These are phyloP conservation scores for Lentinula sp. DNA, from an alignment of 768 basidiomycete species.

Conservation along the genomic window DNA sequence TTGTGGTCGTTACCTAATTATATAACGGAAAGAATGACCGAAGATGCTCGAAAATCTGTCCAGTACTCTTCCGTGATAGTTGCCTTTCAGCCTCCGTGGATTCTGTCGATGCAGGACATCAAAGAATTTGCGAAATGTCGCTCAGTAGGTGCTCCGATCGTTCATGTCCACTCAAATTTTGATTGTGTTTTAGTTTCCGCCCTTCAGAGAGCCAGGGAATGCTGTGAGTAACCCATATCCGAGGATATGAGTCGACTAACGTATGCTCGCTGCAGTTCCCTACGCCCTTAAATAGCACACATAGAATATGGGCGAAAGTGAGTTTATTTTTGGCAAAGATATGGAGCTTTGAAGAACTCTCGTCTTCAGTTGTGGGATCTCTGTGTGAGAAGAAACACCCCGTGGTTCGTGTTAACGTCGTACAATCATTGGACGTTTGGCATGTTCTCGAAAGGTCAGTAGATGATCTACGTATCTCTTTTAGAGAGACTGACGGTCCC, in stretches of 20 bases:
- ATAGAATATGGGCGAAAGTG: conserved; percentile 60
- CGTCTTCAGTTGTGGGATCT: conserved; percentile 47
- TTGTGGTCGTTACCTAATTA: conserved; percentile 29
- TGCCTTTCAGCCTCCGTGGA: conserved; percentile 58
- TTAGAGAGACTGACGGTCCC: background rate
- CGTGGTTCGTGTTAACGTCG: conserved; percentile 54
- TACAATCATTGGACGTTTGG: conserved; percentile 62
- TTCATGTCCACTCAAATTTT: background rate
- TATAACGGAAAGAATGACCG: conserved; percentile 14
- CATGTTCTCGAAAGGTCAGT: conserved; percentile 47
- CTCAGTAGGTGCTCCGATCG: conserved; percentile 23
- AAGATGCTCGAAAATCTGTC: conserved; percentile 11
- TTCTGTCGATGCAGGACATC: conserved; percentile 48
- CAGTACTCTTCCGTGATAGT: conserved; percentile 35
- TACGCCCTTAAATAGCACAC: conserved; percentile 30
- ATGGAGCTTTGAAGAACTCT: background rate
- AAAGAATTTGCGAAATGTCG: conserved; percentile 42
- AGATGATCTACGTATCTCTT: background rate
- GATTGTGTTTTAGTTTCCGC: conserved; percentile 30
- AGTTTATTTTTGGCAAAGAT: background rate
- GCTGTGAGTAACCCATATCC: conserved; percentile 8
- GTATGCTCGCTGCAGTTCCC: conserved; percentile 15
- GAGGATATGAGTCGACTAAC: background rate
- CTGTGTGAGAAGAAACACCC: conserved; percentile 40
- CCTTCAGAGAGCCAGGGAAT: conserved; percentile 24